Evolutionary conservation across 768 basidiomycete species (phyloP), one percentile per base, ranked within the genome.

Genomic region (Tulasnella sp.): DNA sequence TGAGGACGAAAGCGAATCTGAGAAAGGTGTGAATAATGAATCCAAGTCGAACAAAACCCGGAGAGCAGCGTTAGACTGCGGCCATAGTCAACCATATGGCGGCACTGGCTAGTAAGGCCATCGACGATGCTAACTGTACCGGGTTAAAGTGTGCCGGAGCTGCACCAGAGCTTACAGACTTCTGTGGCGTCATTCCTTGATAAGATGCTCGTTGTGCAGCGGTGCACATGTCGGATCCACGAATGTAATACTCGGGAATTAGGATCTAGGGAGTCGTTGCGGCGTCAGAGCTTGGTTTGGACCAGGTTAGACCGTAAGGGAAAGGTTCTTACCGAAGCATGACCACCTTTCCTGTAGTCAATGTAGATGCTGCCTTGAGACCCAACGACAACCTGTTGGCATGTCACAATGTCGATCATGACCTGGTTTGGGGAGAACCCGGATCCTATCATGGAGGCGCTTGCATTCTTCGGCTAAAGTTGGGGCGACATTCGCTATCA

Each of bases 361-460:
- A 90, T 88, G 36, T 89, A 87, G 74, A 95, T 82, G 46, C 87
- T 89, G 56, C 92, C 91, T 71, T 88, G 86, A 58, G 92, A 90
- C 39, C 92, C 93, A 10, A 93, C 90, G 27, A 88, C 89, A 87
- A 89, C 91, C 84, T 93, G 91, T 48, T 85, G 84, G 84, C 93
- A 94, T 3, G 89, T 89, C 31, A 94, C 83, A 76, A 93, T 86
- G 81, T 92, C 86, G 2, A 89, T 88, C 58, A 87, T 87, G 9
- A 85, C 79, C 24, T 84, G 81, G 82, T 87, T 93, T 1, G 89
- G 88, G 12, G 92, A 90, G 76, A 88, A 87, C n/a, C 90, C 90
- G 3, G 89, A 86, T 75, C 91, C 87, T 81, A 87, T 90, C 34
- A 87, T 85, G 82, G 91, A 91, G 81, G 78, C 78, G 48, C 78